Evolutionary conservation across 192 early-diverging fungal species (phyloP), one percentile per base, ranked within the genome.

Genomic region (Umbelopsis sp.): DNA sequence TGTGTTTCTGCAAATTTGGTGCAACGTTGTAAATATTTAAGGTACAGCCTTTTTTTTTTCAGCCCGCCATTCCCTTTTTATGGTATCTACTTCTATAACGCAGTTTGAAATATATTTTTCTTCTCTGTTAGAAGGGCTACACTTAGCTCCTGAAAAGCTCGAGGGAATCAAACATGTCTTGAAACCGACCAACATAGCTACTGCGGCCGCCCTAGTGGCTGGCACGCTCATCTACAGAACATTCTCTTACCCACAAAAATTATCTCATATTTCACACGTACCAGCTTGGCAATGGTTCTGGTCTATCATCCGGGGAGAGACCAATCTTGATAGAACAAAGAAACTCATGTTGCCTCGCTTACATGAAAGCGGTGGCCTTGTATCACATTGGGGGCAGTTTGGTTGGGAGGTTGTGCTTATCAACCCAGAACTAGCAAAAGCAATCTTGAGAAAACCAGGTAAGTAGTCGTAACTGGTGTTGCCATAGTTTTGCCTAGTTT

Each of bases 351-450:
- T 61, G 30, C 55, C 55, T 7, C 10, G 7, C 3, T 37, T 25
- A 8, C 25, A 27, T 11, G 33, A 61, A 35, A 61, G 25, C 1
- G 33, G 33, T 27, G 55, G 55, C 13, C 11, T 61, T 10, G 55
- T 61, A n/a, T 23, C 55, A 12, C 16, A 35, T 16, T 61, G 18
- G 10, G 55, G 23, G 3, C 55, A 61, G 8, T 61, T 61, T 35
- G 55, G 55, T 2, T 61, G 55, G 55, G 55, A 61, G 30, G 55
- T 61, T 61, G 18, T 10, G 0, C 27, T 61, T 16, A 52, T 52
- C 51, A 61, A 30, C 2, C 55, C 55, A 33, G 55, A 61, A 18
- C 2, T 16, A 35, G 55, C 30, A 25, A 61, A 30, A 33, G 12
- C 27, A 1, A 30, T 61, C 3, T 61, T 61, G 4, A 11, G 55